Evolutionary conservation across 495 filamentous ascomycete genomes (phyloP).

Genomic region (Aspergillus cavernicola): DNA sequence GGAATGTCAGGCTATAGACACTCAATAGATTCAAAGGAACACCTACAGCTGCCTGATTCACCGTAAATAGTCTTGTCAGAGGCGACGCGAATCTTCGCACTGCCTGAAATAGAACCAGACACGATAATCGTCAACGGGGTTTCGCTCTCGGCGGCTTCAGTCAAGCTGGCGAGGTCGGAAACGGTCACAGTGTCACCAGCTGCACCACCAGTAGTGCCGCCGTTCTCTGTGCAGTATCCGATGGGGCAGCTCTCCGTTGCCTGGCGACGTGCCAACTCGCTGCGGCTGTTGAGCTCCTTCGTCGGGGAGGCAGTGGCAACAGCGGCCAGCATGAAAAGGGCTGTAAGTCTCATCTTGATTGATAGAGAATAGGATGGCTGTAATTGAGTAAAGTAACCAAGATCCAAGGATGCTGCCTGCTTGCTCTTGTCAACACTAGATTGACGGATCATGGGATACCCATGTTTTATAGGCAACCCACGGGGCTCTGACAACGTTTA

Average conservation of each 20-base stretch:
- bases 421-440: no score
- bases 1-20: no score
- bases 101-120: constrained; percentile 6
- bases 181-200: constrained; percentile 6
- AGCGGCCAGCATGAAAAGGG: constrained; percentile 5
- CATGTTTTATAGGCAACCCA: no score
- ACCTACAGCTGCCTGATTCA: constrained; percentile 7
- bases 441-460: no score
- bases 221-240: constrained; percentile 12
- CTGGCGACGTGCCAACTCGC: constrained; percentile 5
- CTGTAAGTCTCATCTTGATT: constrained; percentile 2
- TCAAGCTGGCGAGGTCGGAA: background rate
- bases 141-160: constrained; percentile 9
- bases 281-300: background rate
- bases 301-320: constrained; percentile 5
- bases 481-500: no score
- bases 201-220: constrained; percentile 10
- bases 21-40: background rate
- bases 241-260: constrained; percentile 5
- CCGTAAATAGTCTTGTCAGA: constrained; percentile 10
- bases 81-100: constrained; percentile 2
- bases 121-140: constrained; percentile 5
- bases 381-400: no score
- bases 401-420: no score
- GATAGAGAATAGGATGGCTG: background rate